Evolutionary conservation across 257 asterid species (phyloP), one percentile per base, ranked within the genome.

Genomic region (Euphrasia confusa): DNA sequence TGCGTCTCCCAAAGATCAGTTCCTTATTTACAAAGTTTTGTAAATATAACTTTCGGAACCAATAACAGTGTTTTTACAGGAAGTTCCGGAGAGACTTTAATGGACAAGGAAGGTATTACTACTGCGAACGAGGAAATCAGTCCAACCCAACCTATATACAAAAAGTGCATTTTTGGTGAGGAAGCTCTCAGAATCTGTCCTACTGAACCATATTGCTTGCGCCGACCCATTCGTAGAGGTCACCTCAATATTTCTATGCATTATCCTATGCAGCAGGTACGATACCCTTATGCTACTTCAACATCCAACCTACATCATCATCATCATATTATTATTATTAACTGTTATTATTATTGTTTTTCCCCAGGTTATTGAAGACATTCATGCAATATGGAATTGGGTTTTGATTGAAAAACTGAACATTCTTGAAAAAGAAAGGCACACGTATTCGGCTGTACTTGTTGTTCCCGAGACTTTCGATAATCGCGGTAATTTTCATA

Each of bases 191-290:
- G 81, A 83, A 84, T 89, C 70, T 74, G 96, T 56, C 78, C 84
- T 26, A 74, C 71, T 42, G 95, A 89, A 73, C 96, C 96, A 63
- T 93, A 93, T 80, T 79, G 95, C 81, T 84, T 93, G 79, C 74
- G 83, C 47, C 89, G 99, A 18, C 99, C 99, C 61, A 83, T 93
- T 67, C 99, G 99, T 67, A 80, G 99, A 76, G 99, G 99, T 39
- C 97, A 87, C 76, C 81, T 93, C 74, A 93, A 89, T 74, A 81
- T 87, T 63, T 93, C 99, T 75, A 77, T 79, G 66, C 76, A 87
- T 79, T 93, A 89, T 75, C 81, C 97, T 54, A 66, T 77, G 79
- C 97, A 89, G 80, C 97, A 93, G 96, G 99, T 93, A 75, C 9
- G 9, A 14, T 15, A 50, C 17, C 12, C 42, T 37, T 37, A 37